Evolutionary conservation across 176 grass and related monocot species (phyloP), one percentile per base, ranked within the genome.

Genomic region (Metroxylon sagu): DNA sequence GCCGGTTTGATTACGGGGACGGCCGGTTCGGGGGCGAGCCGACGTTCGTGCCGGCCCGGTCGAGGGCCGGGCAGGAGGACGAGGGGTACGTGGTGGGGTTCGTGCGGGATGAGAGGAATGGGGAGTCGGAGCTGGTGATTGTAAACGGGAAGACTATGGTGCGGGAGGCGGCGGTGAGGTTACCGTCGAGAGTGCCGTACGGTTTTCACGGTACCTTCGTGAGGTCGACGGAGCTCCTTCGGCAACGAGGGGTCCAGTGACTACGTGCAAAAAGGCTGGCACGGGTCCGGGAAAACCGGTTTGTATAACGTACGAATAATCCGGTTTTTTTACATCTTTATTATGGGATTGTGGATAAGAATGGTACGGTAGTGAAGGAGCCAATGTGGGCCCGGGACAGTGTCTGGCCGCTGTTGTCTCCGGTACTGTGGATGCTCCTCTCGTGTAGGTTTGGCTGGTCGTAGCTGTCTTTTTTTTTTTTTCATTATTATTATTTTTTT

Each of bases 11-110:
- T 10, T 59, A 59, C 26, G 57, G 57, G 26, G 14, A 26, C 8
- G 57, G 57, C 0, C 23, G 25, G 57, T 59, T 59, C 25, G 57
- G 57, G 14, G 57, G 57, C 1, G 57, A 59, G 57, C 57, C 57
- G 57, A 28, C 14, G 14, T 59, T 59, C 2, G 26, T 59, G 5
- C 57, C 26, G 14, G 57, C 12, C 23, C 14, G 14, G 14, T 5
- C 25, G 14, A 17, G 25, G 12, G 10, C 23, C 57, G 12, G 16
- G 5, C 53, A 43, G 35, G 35, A 59, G 57, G 57, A 59, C 26
- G 57, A 59, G 14, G 57, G 57, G 3, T 28, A 59, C 57, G 57
- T 59, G 12, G 57, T 59, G 25, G 57, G 57, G 15, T 59, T 59
- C 57, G 57, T 59, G 25, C 23, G 25, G 4, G 57, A 59, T 25